Evolutionary conservation across 139 green algal species (phyloP), one percentile per base, ranked within the genome.

Genomic region (Coelastrella sp.): DNA sequence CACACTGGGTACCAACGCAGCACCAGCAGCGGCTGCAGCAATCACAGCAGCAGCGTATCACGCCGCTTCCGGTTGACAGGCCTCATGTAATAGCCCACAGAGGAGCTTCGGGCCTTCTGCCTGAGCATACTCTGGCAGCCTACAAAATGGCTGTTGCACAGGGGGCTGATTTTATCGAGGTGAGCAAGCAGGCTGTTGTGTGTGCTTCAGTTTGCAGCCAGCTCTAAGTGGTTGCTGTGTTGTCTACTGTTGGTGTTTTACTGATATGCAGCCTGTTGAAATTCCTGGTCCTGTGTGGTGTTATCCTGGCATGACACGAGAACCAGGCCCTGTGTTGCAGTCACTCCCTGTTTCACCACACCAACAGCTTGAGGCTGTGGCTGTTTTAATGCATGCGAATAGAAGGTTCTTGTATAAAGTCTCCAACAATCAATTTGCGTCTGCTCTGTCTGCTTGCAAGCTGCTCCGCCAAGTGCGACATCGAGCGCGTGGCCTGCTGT

Each of bases 81-180:
- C 91, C 91, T 2, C 77, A 78, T 6, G 89, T 89, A 7, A 92
- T 95, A 74, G 92, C 92, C 56, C 92, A 95, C 73, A 88, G 90
- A 3, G 92, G 92, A 10, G 88, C 89, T 0, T 93, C 90, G 0
- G 85, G 85, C 20, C 75, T 86, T 73, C 88, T 96, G 61, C 95
- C 95, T 4, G 95, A 97, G 92, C 94, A 97, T 83, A 97, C 95
- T 0, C n/a, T 92, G 22, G 91, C 93, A 86, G 93, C 80, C 1
- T 96, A 97, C 79, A 57, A 57, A 56, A 47, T 16, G 65, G 93
- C 87, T 54, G 89, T 95, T 19, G 82, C 89, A 54, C 64, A 93
- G 60, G 95, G 95, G 4, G 94, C 93, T 13, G 90, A 97, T 87
- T 96, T 96, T 86, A 95, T 97, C 23, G 95, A 97, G 68, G 68